Evolutionary conservation across 176 grass and related monocot genomes (phyloP), one percentile per base, ranked within the genome.

Genomic region (sorghum (Sorghum bicolor)): DNA sequence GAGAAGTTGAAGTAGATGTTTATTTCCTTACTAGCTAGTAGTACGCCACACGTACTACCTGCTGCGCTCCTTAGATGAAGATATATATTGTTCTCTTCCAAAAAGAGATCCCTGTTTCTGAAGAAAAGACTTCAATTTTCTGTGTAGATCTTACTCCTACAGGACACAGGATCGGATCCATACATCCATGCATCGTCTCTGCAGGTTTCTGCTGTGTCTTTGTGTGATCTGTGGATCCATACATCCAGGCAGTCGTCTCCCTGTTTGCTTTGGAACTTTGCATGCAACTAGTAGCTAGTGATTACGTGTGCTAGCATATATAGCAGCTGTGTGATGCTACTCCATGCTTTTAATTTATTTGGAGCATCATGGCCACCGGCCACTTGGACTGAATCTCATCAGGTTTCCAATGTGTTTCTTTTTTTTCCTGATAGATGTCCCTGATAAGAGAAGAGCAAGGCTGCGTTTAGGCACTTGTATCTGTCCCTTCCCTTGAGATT

Each of bases 241-340:
- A n/a, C n/a, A n/a, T n/a, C n/a, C n/a, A n/a, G n/a, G n/a, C n/a
- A 64, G 31, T 71, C 83, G 53, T 80, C 69, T 75, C 69, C 80
- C 89, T 90, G 75, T 87, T 90, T 87, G 69, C 84, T 84, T 87
- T 87, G 84, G 84, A 74, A 83, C 84, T 87, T 75, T 81, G 37
- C 89, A 75, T 82, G 84, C 80, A 83, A 64, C 80, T 68, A 64
- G 60, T 60, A 43, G n/a, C 55, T 61, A 61, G 48, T 66, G 79
- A 90, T 86, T 86, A 90, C 69, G 48, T 90, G 80, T 83, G 62
- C 60, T 34, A 28, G 10, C 36, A n/a, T n/a, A n/a, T n/a, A 72
- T 47, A 48, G 72, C 72, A 75, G 55, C 64, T 69, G 50, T 14
- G 52, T 45, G 39, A 22, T 55, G 48, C 60, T 74, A 2, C 32